A percentile compares a stretch with the other conserved stretches of the same genome.
Conservation (phyloP, 192 early-diverging fungal species). For the Spizellomyces sp. region DNA sequence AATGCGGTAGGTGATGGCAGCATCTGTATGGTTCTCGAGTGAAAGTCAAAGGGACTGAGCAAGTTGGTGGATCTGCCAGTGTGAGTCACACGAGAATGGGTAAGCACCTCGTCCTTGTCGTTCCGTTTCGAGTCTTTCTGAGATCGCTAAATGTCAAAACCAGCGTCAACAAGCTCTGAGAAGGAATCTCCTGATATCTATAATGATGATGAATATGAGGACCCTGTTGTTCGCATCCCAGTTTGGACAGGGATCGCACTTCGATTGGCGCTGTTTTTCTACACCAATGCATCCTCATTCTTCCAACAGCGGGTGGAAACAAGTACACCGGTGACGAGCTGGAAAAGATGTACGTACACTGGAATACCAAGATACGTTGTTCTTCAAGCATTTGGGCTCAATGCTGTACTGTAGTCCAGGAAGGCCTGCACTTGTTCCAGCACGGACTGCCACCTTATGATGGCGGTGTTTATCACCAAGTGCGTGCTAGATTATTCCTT, state of each 20-base stretch:
- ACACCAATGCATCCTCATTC: constrained; percentile 10
- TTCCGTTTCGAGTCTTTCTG: no score
- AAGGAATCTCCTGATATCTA: background rate
- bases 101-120: no score
- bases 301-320: constrained; percentile 60
- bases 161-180: no score
- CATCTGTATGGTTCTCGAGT: no score
- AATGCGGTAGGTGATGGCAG: no score
- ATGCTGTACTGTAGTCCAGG: constrained; percentile 60
- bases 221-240: constrained; percentile 22
- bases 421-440: constrained; percentile 79
- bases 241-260: constrained; percentile 25
- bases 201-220: background rate
- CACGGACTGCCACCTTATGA: constrained; percentile 82
- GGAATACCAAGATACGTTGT: no score
- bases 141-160: no score
- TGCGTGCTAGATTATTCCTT: constrained; percentile 19
- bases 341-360: constrained; percentile 69
- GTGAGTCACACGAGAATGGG: no score
- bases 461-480: constrained; percentile 89
- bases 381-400: no score
- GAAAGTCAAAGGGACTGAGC: no score
- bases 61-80: no score
- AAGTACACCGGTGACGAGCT: constrained; percentile 85
- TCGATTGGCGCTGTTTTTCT: constrained; percentile 34